A percentile compares a stretch with the other conserved stretches of the same genome.
Conservation (phyloP, 1,284 basidiomycete species). For the Entoloma clypeatum region DNA sequence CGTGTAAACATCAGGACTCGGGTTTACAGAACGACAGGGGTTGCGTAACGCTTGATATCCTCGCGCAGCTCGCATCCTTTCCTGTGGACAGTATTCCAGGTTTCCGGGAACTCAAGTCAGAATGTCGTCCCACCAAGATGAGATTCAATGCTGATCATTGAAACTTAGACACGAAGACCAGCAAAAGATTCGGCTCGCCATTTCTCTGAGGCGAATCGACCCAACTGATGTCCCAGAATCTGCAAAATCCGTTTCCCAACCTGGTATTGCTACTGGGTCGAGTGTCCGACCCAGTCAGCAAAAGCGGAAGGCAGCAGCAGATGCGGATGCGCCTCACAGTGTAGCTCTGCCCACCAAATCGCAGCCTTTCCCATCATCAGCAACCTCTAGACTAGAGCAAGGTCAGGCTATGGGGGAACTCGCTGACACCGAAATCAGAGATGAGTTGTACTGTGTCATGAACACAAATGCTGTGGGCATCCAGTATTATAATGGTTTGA, state of each 20-base stretch:
- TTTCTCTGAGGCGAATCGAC: slow-evolving; percentile 50
- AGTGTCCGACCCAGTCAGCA: slow-evolving; percentile 16
- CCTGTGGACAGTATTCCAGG: slow-evolving; percentile 45
- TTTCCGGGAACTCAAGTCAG: slow-evolving; percentile 50
- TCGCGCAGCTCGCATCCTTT: slow-evolving; percentile 44
- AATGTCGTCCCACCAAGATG: slow-evolving; percentile 5
- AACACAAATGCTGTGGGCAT: slow-evolving; percentile 72
- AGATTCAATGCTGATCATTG: slow-evolving; percentile 5
- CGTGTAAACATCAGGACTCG: slow-evolving; percentile 8
- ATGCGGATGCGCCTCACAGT: neutral
- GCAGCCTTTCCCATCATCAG: slow-evolving; percentile 4
- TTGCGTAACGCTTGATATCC: slow-evolving; percentile 59
- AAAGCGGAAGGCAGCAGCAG: slow-evolving; percentile 25
- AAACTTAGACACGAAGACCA: slow-evolving; percentile 51
- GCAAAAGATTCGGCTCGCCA: slow-evolving; percentile 54
- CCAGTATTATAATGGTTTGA: slow-evolving; percentile 71
- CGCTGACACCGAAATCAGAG: slow-evolving; percentile 47
- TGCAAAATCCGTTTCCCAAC: slow-evolving; percentile 25
- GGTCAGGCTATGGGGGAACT: slow-evolving; percentile 40
- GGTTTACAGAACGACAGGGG: slow-evolving; percentile 44
- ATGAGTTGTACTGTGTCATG: slow-evolving; percentile 64
- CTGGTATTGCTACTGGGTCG: neutral
- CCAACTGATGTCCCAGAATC: slow-evolving; percentile 49
- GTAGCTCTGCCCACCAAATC: slow-evolving; percentile 1
- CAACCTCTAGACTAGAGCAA: slow-evolving; percentile 21